phyloP scores from a whole-genome alignment of 2,329 filamentous ascomycete genomes.

The Aotearoamyces nothofagi region DNA sequence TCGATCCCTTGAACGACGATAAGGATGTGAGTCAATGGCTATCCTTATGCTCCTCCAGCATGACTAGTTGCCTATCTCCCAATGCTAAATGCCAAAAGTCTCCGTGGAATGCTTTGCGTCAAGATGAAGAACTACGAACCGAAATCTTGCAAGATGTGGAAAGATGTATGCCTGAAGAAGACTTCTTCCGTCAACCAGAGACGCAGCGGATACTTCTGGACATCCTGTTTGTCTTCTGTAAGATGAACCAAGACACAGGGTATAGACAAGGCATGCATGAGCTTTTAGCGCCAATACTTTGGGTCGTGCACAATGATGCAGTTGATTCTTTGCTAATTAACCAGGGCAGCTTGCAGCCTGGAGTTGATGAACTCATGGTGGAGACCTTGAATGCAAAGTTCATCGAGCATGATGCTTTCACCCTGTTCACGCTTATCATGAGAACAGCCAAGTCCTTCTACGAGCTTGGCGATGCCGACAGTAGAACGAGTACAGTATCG shows the following conservation, averaged over 20 bases:
- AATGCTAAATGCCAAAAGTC: slow-evolving; percentile 48
- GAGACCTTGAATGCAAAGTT: slow-evolving; percentile 56
- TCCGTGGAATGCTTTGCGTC: slow-evolving; percentile 75
- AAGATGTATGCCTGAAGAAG: slow-evolving; percentile 76
- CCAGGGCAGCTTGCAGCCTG: slow-evolving; percentile 1
- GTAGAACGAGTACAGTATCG: slow-evolving; percentile 20
- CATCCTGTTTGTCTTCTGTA: slow-evolving; percentile 88
- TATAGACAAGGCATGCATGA: slow-evolving; percentile 99
- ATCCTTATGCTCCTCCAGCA: not conserved
- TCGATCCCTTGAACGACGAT: slow-evolving; percentile 81
- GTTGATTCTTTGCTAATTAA: slow-evolving; percentile 28
- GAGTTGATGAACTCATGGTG: slow-evolving; percentile 26
- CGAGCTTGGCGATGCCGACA: slow-evolving; percentile 34
- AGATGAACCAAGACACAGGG: slow-evolving; percentile 69
- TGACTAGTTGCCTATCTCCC: slow-evolving; percentile 3
- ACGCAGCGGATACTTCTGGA: slow-evolving; percentile 76
- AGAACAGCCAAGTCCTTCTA: slow-evolving; percentile 77
- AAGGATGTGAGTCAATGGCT: slow-evolving; percentile 28
- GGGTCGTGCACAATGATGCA: slow-evolving; percentile 72
- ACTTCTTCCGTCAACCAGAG: slow-evolving; percentile 67
- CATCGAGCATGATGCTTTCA: slow-evolving; percentile 83
- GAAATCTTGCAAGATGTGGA: slow-evolving; percentile 95
- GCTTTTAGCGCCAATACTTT: slow-evolving; percentile 75
- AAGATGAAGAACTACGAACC: slow-evolving; percentile 68
- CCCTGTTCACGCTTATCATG: slow-evolving; percentile 78